Evolutionary conservation across 148 eudicot species (phyloP), one percentile per base, ranked within the genome.

Genomic region (Polygonum maritimum): DNA sequence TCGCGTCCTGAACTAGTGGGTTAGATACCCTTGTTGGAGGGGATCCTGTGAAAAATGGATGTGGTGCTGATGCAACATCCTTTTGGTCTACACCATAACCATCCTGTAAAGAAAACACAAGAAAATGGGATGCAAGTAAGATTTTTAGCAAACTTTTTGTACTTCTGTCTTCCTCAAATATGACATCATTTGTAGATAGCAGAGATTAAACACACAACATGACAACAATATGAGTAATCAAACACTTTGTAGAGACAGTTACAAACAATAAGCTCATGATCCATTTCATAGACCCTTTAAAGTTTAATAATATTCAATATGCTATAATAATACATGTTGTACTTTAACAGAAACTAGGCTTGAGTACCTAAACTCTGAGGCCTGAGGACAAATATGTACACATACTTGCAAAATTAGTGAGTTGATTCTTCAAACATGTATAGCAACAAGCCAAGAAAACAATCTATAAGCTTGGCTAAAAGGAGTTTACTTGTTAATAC

Each of bases 1-100:
- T 84, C n/a, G 80, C 80, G 71, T 90, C 96, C 69, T 87, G 89
- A 35, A 90, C 83, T 36, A 88, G 57, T 4, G 92, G 96, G 72
- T 91, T 91, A 1, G 91, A 85, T 18, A 85, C 88, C 83, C 96
- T 83, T 41, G 57, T 83, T 2, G 96, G 96, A 7, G 96, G 96
- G 31, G 96, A 91, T 38, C 96, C 92, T n/a, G 55, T 62, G 73
- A 82, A 90, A 79, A 87, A 91, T 67, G 71, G 71, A 57, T 92
- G 92, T 5, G 96, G 96, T 36, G 96, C 85, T 33, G 86, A 80
- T 74, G 87, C 83, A 69, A 84, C 79, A 74, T 81, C 83, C 40
- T 71, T 71, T 73, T 69, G 82, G 39, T 85, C 88, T 2, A 54
- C 74, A 47, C 80, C 82, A 60, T 73, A 77, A 63, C 77, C 78